Evolutionary conservation across 495 filamentous ascomycete genomes (phyloP).

Genomic region (Endocarpon pusillum): DNA sequence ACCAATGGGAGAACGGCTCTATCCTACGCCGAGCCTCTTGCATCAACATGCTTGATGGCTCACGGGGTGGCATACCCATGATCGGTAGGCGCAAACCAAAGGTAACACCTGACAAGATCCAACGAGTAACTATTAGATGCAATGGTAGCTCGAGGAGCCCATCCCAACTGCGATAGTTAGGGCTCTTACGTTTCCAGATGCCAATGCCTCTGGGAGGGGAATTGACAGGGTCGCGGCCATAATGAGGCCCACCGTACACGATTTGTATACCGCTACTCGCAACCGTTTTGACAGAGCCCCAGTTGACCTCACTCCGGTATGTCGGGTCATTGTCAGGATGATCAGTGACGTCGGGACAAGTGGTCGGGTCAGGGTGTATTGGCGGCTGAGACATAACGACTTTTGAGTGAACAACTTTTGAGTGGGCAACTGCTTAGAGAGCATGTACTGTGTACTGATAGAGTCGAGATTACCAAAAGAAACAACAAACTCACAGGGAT

Average conservation of each 20-base stretch:
- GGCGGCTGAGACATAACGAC: not conserved
- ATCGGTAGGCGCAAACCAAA: not conserved
- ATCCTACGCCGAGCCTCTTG: not conserved
- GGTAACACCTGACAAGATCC: not conserved
- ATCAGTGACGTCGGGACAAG: no score
- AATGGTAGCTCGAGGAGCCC: not conserved
- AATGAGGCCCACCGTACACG: not conserved
- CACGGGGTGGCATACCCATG: constrained; percentile 1
- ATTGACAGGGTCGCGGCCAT: not conserved
- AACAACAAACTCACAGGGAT: no score
- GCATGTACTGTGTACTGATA: no score
- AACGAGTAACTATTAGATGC: not conserved
- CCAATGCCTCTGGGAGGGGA: not conserved
- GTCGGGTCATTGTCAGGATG: no score
- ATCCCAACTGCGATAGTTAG: not conserved
- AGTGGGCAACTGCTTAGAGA: not conserved
- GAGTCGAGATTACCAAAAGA: no score
- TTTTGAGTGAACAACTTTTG: not conserved
- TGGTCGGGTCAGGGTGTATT: no score
- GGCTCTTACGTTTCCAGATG: not conserved
- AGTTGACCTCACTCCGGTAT: no score
- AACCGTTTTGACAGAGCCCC: not conserved
- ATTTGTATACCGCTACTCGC: not conserved
- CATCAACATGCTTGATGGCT: not conserved
- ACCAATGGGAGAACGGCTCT: not conserved